Base-by-base conservation (phyloP, 2,329 filamentous ascomycete genomes). In the Bimuria novae-zelandiae region DNA sequence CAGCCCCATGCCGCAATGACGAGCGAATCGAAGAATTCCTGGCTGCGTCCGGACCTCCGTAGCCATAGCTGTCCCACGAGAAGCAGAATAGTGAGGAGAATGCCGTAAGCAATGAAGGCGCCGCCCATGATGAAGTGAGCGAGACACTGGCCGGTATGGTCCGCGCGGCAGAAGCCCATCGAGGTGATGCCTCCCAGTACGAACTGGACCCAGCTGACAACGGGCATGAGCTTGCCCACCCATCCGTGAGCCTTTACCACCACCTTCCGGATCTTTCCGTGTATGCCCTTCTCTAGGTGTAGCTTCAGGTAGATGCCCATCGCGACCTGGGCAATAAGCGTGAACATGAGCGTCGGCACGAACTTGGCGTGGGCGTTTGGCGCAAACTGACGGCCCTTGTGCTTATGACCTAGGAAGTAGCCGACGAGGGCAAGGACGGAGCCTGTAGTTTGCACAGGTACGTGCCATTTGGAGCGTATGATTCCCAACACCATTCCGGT, bases 121-220 rank as follows among this genome's bases (percentile, higher is more conserved):
- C 89, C 89, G 39, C 94, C 94, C 94, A 99, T 99, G 74, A 97
- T 99, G 75, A 97, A 99, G 75, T 99, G 94, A 1, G 94, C 94
- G 36, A 90, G 77, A 75, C 94, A 99, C 75, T 99, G 94, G 27
- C 92, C 93, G 1, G 92, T 74, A 69, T 99, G 93, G 52, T 97
- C 92, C 49, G 82, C 91, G 61, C 91, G 89, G 74, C 94, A 99
- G 79, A 96, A 97, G 19, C 94, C 94, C 51, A 96, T 80, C 3
- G 89, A 82, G 0, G 93, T 93, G 67, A 99, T 97, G 33, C 92
- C 94, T 45, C 94, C 94, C 74, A 99, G 96, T 6, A 99, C 72
- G 86, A 99, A 95, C 78, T 99, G 94, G 5, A 87, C 82, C 94
- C 94, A 99, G 22, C 89, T 84, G 1, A 92, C 81, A 2, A 97